Conservation (phyloP, 1,284 basidiomycete genomes). For the Marasmius oreades region DNA sequence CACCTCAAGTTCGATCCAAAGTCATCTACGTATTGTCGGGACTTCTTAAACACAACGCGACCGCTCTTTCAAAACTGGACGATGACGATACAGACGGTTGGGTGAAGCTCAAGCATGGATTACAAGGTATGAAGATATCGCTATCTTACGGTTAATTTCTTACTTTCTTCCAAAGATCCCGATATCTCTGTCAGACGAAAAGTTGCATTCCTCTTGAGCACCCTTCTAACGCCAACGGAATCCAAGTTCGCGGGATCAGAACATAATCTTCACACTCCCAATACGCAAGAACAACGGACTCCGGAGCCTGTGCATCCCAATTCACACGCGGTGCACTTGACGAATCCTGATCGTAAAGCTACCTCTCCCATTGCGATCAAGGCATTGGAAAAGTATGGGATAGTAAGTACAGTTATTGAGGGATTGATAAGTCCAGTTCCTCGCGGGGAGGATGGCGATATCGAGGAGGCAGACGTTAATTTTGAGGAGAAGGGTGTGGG, state of each 20-base stretch:
- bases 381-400: slow-evolving; percentile 45
- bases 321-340: slow-evolving; percentile 61
- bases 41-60: slow-evolving; percentile 78
- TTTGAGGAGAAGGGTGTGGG: slow-evolving; percentile 79
- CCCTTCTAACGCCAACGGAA: slow-evolving; percentile 64
- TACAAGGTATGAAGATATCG: slow-evolving; percentile 49
- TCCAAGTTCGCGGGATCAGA: slow-evolving; percentile 17
- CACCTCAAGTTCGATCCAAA: slow-evolving; percentile 64
- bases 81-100: slow-evolving; percentile 58
- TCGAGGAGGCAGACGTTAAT: slow-evolving; percentile 61
- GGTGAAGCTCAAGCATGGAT: slow-evolving; percentile 55
- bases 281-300: slow-evolving; percentile 1
- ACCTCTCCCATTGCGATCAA: slow-evolving; percentile 46
- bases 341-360: slow-evolving; percentile 43
- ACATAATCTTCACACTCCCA: slow-evolving; percentile 18
- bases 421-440: slow-evolving; percentile 53
- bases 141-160: slow-evolving; percentile 10
- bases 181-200: slow-evolving; percentile 81
- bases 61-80: slow-evolving; percentile 61
- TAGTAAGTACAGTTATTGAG: slow-evolving; percentile 40
- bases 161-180: slow-evolving; percentile 50
- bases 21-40: slow-evolving; percentile 87
- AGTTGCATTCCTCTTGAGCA: slow-evolving; percentile 79
- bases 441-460: slow-evolving; percentile 68
- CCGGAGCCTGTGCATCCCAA: slow-evolving; percentile 53